A percentile compares a stretch with the other conserved stretches of the same genome.
Conservation (phyloP, 2,329 filamentous ascomycete species). For the Pseudocercospora macadamiae region DNA sequence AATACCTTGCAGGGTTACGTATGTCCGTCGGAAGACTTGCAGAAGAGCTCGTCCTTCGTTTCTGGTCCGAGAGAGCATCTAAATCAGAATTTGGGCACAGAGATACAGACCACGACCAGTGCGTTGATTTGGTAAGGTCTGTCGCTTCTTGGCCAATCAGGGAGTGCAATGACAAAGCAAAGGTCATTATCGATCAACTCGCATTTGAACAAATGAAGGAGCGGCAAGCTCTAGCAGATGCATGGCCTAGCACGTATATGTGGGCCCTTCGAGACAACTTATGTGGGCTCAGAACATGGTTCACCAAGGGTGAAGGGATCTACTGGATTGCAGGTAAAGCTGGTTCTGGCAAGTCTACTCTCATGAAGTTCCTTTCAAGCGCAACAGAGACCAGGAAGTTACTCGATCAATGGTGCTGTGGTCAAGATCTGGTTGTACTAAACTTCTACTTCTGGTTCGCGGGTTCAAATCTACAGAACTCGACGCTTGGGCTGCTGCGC, state of each 20-base stretch:
- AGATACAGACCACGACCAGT: too few relatives aligned
- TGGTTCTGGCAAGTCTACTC: slow-evolving; percentile 21
- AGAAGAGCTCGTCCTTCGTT: too few relatives aligned
- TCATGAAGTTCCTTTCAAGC: slow-evolving; percentile 20
- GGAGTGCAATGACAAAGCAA: too few relatives aligned
- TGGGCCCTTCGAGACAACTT: not conserved
- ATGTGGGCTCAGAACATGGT: not conserved
- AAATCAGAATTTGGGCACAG: too few relatives aligned
- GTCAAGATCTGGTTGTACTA: not conserved
- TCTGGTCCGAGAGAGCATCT: too few relatives aligned
- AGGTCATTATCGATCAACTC: too few relatives aligned
- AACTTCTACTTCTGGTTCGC: slow-evolving; percentile 24
- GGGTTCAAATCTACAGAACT: slow-evolving; percentile 18
- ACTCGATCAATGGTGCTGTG: not conserved
- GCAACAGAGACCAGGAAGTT: not conserved
- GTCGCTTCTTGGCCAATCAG: too few relatives aligned
- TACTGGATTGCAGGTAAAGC: slow-evolving; percentile 18
- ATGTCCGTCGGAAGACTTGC: too few relatives aligned
- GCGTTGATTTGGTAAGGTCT: too few relatives aligned
- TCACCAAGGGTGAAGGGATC: not conserved
- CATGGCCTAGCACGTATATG: not conserved
- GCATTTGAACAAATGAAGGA: too few relatives aligned
- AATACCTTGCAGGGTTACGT: too few relatives aligned
- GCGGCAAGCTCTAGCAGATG: not conserved
- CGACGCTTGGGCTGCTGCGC: slow-evolving; percentile 18